Evolutionary conservation across 441 rosid species (phyloP), one percentile per base, ranked within the genome.

Genomic region (Aquilaria agallochum): DNA sequence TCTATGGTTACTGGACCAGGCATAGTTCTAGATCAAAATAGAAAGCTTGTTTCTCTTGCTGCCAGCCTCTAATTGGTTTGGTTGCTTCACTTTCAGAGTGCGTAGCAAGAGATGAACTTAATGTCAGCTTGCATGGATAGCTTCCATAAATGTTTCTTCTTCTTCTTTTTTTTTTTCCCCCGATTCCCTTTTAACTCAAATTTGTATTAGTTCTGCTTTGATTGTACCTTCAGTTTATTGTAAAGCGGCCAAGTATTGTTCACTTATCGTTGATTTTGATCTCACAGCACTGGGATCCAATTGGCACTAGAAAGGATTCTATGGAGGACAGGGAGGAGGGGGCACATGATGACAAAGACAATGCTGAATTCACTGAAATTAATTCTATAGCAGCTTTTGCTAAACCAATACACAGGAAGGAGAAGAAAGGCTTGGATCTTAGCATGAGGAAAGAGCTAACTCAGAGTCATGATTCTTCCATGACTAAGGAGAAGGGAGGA

Each of bases 341-440:
- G 44, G 67, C 53, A 14, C 78, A 65, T 53, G 82, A 73, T 42
- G 77, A 60, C 30, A 76, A 60, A 20, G 83, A 72, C 65, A 78
- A 82, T 55, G 67, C 62, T 55, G 78, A 69, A 48, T 53, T 75
- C 69, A 73, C 69, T 65, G 73, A 73, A 46, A 63, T 77, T 47
- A 73, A 70, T 30, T 65, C 68, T 31, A 20, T 78, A 11, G 75
- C 95, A 34, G 83, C 78, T 68, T 86, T 84, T 69, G 97, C 96
- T 60, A 66, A 77, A 63, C 93, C 93, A 11, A 78, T 91, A 8
- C 76, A 74, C 68, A 84, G 89, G 86, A 94, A 85, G 75, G 85
- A 83, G 81, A 90, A 74, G 67, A 81, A 72, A 54, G 64, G 59
- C 55, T 70, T 90, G 80, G 71, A 85, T 72, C 74, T 89, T 58